Base-by-base conservation (phyloP, 768 basidiomycete species). In the Favolaschia claudopus region DNA sequence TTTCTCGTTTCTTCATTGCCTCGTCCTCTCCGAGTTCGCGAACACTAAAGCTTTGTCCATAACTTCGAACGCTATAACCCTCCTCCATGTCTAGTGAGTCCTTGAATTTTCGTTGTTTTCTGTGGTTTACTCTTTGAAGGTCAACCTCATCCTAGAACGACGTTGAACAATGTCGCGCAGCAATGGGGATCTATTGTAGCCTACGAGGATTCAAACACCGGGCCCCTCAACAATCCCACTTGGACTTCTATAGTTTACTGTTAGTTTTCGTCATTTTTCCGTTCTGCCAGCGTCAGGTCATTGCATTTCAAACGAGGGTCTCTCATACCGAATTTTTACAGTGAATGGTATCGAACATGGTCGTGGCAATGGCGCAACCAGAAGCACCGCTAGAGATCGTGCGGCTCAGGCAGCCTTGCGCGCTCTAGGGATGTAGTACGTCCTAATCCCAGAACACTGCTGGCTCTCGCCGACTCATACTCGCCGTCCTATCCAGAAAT, bases 181-280 rank as follows among this genome's bases (percentile, higher is more conserved):
- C 24, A 19, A 12, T 28, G 42, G 5, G 44, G 57, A 20, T 45
- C 20, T n/a, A 15, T 8, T 4, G 32, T 67, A 12, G 4, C 5
- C 4, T 72, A 68, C 40, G 55, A 60, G 2, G 47, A 66, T 9
- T 31, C 7, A 12, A 38, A 34, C 1, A 34, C 37, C 2, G 76
- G 77, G 0, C 71, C 70, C 9, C 64, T 49, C 34, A 52, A 78
- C 48, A 37, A 63, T 1, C 44, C 57, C 0, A 40, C 52, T 2
- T 78, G 76, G 76, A 68, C 63, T 7, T 62, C 58, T 5, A 58
- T 52, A 5, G 75, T 71, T 8, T 70, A 64, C 36, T 24, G 77
- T 79, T 47, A 59, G 70, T 65, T 17, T 9, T 17, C 22, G 20
- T 28, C 25, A n/a, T 10, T n/a, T 20, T n/a, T 28, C 20, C 22